Evolutionary conservation across 768 basidiomycete species (phyloP), one percentile per base, ranked within the genome.

Genomic region (Calocera viscosa): DNA sequence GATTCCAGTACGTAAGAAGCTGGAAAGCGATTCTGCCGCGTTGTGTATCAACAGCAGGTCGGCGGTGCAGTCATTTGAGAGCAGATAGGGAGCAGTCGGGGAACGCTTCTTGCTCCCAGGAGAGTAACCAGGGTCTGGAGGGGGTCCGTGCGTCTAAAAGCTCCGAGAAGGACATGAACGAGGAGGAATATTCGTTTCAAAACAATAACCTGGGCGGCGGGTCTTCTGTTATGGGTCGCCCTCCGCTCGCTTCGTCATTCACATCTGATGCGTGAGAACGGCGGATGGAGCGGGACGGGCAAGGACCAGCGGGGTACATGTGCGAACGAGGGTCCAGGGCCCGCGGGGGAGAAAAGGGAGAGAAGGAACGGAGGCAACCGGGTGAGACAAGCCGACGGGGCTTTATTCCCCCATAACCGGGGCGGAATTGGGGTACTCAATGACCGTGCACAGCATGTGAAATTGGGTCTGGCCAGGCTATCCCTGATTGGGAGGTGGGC

Each of bases 381-480:
- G 53, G 30, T 60, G 53, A 60, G 53, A 60, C 24, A 60, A 10
- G 14, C 26, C 19, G 19, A 16, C 53, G 53, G 53, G 53, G 30
- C 2, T 10, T 28, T 26, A 14, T 14, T 60, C 5, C 7, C 5
- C 26, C 30, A 19, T 28, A 60, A 60, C 53, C 26, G 53, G 53
- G 24, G 53, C 53, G 30, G 8, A 19, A 47, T 19, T 47, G 43
- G 43, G 53, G 24, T n/a, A n/a, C n/a, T n/a, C n/a, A n/a, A n/a
- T n/a, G n/a, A n/a, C n/a, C n/a, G n/a, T 12, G 30, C 53, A 60
- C 53, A 60, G 53, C 53, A 60, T 60, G 53, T 60, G 53, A 60
- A 60, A 60, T 26, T 60, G 53, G 53, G 53, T 60, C 53, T 60
- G 53, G 53, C 26, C 11, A 22, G 53, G 26, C 2, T 30, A 32